phyloP scores from a whole-genome alignment of 805 yeast species.

The Isabelozyma pseudorhagii region DNA sequence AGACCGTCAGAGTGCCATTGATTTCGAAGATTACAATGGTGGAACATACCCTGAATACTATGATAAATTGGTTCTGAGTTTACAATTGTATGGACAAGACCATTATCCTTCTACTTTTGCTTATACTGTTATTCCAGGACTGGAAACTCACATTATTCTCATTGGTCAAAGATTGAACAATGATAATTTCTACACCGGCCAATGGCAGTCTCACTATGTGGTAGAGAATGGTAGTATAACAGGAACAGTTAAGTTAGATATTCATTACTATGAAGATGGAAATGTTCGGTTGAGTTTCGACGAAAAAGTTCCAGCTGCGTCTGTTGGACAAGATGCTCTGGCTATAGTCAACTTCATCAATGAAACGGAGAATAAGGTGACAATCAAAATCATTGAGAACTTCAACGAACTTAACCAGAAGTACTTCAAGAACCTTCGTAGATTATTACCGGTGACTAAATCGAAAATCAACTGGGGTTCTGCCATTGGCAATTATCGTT shows the following conservation, averaged over 20 bases:
- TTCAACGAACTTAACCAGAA: constrained; percentile 74
- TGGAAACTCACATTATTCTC: constrained; percentile 48
- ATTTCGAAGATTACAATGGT: constrained; percentile 42
- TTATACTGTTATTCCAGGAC: constrained; percentile 40
- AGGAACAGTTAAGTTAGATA: constrained; percentile 65
- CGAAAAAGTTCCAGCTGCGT: constrained; percentile 25
- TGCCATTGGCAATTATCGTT: constrained; percentile 82
- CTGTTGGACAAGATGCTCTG: constrained; percentile 17
- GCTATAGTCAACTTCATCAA: constrained; percentile 47
- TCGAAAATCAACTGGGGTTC: constrained; percentile 94
- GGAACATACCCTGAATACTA: constrained; percentile 27
- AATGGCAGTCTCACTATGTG: constrained; percentile 72
- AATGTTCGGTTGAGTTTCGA: constrained; percentile 71
- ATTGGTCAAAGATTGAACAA: constrained; percentile 72
- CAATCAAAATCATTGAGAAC: constrained; percentile 55
- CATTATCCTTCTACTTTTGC: constrained; percentile 63
- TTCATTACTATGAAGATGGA: constrained; percentile 95
- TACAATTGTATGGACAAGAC: constrained; percentile 53
- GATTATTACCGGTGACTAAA: constrained; percentile 89
- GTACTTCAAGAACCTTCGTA: constrained; percentile 78
- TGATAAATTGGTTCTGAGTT: constrained; percentile 23
- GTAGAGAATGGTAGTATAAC: constrained; percentile 30
- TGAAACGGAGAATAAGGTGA: constrained; percentile 56
- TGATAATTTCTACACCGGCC: constrained; percentile 83
- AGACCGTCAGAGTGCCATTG: constrained; percentile 44